Evolutionary conservation across 140 eudicot genomes (phyloP).

Genomic region (Senecio squalidus): DNA sequence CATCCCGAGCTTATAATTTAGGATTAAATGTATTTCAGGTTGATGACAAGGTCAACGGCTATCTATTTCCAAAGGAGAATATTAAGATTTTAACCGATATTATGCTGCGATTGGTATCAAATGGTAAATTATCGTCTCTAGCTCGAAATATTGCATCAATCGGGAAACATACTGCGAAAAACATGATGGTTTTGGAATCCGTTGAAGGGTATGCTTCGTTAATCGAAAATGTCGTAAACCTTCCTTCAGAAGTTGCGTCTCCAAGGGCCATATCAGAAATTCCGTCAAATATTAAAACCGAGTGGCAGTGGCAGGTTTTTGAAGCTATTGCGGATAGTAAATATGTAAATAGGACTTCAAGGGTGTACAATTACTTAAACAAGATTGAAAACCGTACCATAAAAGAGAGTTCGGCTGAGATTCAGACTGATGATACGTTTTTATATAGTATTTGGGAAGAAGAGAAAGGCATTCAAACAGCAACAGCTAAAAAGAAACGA

Average conservation of each 20-base stretch:
- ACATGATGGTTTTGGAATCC: slow-evolving; percentile 73
- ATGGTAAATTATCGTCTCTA: slow-evolving; percentile 58
- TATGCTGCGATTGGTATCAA: slow-evolving; percentile 40
- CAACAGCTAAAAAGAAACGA: slow-evolving; percentile 53
- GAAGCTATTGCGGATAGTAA: slow-evolving; percentile 31
- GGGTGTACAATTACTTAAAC: slow-evolving; percentile 33
- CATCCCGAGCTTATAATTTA: background rate
- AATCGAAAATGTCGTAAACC: slow-evolving; percentile 52
- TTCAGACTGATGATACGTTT: slow-evolving; percentile 46
- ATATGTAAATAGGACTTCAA: slow-evolving; percentile 39
- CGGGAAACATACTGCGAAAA: slow-evolving; percentile 71
- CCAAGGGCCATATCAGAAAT: slow-evolving; percentile 55
- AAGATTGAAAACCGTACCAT: slow-evolving; percentile 42
- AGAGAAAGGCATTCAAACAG: slow-evolving; percentile 44
- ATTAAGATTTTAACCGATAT: slow-evolving; percentile 45
- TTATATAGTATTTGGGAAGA: slow-evolving; percentile 82
- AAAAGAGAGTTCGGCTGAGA: slow-evolving; percentile 31
- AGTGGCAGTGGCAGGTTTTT: slow-evolving; percentile 79
- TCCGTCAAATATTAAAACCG: slow-evolving; percentile 45
- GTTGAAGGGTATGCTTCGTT: slow-evolving; percentile 80
- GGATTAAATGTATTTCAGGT: slow-evolving; percentile 44
- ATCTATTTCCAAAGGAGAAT: slow-evolving; percentile 66
- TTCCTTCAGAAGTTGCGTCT: slow-evolving; percentile 86
- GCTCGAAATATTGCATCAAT: slow-evolving; percentile 62
- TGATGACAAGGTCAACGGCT: slow-evolving; percentile 89